These are phyloP conservation scores for Epicoccum nigrum DNA, from an alignment of 2,329 filamentous ascomycete genomes.

Conservation along the genomic window DNA sequence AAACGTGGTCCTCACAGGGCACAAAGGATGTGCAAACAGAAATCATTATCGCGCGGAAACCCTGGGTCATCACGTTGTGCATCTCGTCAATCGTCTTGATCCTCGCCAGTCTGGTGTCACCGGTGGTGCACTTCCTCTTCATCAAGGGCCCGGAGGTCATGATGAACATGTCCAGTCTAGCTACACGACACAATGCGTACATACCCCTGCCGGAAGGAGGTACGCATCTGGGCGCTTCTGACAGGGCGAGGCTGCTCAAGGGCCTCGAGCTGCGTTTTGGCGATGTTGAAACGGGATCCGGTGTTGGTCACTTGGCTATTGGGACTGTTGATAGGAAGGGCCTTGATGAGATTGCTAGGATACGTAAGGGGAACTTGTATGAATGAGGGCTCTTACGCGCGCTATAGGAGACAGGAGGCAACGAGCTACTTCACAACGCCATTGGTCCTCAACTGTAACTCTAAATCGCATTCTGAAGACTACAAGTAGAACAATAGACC, in stretches of 20 bases:
- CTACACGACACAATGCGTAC: slow-evolving; percentile 7
- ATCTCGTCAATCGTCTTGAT: background rate
- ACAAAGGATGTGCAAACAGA: background rate
- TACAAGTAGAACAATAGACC: too few relatives aligned
- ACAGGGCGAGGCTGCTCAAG: slow-evolving; percentile 2
- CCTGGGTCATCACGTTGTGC: background rate
- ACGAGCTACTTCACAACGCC: too few relatives aligned
- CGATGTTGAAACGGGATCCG: background rate
- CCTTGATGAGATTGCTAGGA: background rate
- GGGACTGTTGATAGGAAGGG: background rate
- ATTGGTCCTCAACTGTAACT: too few relatives aligned
- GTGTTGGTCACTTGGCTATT: slow-evolving; percentile 6
- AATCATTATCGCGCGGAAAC: background rate
- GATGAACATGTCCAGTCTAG: slow-evolving; percentile 16
- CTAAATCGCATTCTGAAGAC: too few relatives aligned
- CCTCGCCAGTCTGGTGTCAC: slow-evolving; percentile 1
- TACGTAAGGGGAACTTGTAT: background rate
- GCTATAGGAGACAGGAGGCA: too few relatives aligned
- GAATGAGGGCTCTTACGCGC: too few relatives aligned
- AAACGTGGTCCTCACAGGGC: background rate
- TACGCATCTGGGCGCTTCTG: background rate
- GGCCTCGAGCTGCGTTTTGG: background rate
- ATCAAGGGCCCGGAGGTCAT: slow-evolving; percentile 4
- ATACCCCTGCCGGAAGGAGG: slow-evolving; percentile 1
- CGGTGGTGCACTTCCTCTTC: background rate